Conservation (phyloP, 106 monocot genomes). For the Allium fistulosum region DNA sequence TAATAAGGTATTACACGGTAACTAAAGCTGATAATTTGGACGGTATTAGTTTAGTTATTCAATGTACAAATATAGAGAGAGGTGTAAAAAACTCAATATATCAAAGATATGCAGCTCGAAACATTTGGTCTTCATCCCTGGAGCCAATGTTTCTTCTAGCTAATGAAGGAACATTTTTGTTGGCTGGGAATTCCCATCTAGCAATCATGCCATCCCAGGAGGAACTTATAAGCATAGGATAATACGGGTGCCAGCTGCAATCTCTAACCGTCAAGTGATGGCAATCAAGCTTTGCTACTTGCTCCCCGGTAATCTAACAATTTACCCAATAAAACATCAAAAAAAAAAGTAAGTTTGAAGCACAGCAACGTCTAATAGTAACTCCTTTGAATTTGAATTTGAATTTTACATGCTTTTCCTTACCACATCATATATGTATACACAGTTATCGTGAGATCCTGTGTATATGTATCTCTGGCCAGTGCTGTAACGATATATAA, state of each 20-base stretch:
- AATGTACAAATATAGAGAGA: no score
- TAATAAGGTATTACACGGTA: no score
- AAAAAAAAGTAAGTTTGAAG: background rate
- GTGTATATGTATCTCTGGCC: slow-evolving; percentile 92
- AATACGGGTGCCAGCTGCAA: slow-evolving; percentile 83
- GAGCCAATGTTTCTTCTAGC: background rate
- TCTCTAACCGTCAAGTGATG: slow-evolving; percentile 58
- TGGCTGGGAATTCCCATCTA: slow-evolving; percentile 55
- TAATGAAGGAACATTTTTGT: slow-evolving; percentile 2
- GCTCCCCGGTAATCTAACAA: slow-evolving; percentile 53
- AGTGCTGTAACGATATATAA: slow-evolving; percentile 42
- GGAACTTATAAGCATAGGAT: slow-evolving; percentile 62
- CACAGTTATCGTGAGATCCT: slow-evolving; percentile 66
- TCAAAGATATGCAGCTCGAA: slow-evolving; percentile 5
- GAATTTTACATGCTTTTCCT: slow-evolving; percentile 5
- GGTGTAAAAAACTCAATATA: no score
- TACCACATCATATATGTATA: slow-evolving; percentile 90
- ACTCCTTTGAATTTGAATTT: background rate
- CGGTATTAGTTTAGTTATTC: no score
- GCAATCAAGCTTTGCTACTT: slow-evolving; percentile 46
- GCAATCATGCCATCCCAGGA: slow-evolving; percentile 68
- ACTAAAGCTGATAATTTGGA: no score
- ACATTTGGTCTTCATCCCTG: background rate
- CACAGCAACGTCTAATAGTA: background rate
- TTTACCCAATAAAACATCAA: background rate